These are phyloP conservation scores for Coemansia sp. DNA, from an alignment of 192 early-diverging fungal genomes.

Conservation along the genomic window DNA sequence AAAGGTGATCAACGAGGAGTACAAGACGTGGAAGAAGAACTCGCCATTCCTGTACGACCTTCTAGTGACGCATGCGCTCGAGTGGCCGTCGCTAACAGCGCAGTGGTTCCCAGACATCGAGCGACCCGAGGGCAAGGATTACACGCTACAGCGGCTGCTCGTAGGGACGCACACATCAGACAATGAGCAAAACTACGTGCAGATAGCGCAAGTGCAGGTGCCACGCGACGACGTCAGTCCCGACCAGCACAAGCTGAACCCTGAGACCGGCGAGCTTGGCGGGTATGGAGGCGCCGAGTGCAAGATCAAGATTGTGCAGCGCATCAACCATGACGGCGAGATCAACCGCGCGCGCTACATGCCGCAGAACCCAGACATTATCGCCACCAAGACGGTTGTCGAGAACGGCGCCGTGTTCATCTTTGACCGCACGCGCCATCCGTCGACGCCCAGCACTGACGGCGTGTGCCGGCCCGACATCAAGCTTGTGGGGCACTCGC, in stretches of 20 bases:
- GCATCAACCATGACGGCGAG: conserved; percentile 96
- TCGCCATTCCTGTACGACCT: conserved; percentile 98
- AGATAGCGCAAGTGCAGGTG: conserved; percentile 89
- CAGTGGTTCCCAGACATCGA: conserved; percentile 98
- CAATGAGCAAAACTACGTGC: conserved; percentile 95
- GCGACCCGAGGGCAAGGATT: conserved; percentile 87
- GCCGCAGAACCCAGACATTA: conserved; percentile 92
- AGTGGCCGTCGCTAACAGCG: conserved; percentile 96
- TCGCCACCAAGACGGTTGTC: conserved; percentile 88
- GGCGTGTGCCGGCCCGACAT: conserved; percentile 86
- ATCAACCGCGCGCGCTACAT: conserved; percentile 98
- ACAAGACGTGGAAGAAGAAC: conserved; percentile 99
- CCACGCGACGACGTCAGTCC: conserved; percentile 65
- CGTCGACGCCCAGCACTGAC: conserved; percentile 71
- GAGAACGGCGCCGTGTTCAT: conserved; percentile 88
- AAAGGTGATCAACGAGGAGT: conserved; percentile 93
- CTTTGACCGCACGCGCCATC: conserved; percentile 92
- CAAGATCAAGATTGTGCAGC: conserved; percentile 85
- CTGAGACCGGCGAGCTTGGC: conserved; percentile 75
- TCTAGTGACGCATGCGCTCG: conserved; percentile 95
- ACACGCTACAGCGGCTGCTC: conserved; percentile 84
- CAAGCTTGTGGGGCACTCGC: conserved; percentile 80
- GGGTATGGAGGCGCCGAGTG: conserved; percentile 80
- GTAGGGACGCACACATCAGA: conserved; percentile 97
- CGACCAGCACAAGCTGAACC: conserved; percentile 69